Evolutionary conservation across 164 flowering plant species (phyloP), one percentile per base, ranked within the genome.

Genomic region (Chimonanthus praecox): DNA sequence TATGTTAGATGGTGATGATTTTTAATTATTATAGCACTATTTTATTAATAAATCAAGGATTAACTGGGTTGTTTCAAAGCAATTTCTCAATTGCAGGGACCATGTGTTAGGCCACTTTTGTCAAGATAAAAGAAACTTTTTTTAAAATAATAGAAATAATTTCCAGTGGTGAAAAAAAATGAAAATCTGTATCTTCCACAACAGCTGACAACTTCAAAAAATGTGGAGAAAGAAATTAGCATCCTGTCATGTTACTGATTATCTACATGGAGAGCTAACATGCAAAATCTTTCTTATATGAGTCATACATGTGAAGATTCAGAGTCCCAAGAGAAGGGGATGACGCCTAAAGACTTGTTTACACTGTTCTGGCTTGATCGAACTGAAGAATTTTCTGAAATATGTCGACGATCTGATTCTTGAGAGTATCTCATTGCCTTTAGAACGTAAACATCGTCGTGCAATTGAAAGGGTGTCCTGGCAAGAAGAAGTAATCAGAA

Each of bases 401-500:
- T 46, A 11, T 20, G 60, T 15, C 47, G 16, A 11, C 33, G 2
- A 45, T 72, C 63, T 48, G 65, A 71, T 16, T 21, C 54, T 50
- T 72, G 73, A 68, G 63, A 62, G 11, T 64, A 2, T 5, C 64
- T 76, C 73, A 80, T 82, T 58, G 73, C 73, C 74, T 78, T 80
- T 64, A 82, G 76, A 64, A 82, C 46, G 33, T 75, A 72, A 7
- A 71, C 72, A 69, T 82, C 82, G 49, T 82, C 83, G 46, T 78
- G 83, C 79, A 82, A 69, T 11, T 65, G 44, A 73, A 82, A 82
- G 11, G 84, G 82, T 18, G 84, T 73, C 47, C 83, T 78, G 81
- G 72, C 64, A 77, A 49, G 21, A n/a, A 72, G 18, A 77, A 62
- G 11, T 58, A 18, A 11, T 74, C 3, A 74, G 60, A 74, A 13